Base-by-base conservation (phyloP, 352 stramenopile species). In the Paralagenidium karlingii region DNA sequence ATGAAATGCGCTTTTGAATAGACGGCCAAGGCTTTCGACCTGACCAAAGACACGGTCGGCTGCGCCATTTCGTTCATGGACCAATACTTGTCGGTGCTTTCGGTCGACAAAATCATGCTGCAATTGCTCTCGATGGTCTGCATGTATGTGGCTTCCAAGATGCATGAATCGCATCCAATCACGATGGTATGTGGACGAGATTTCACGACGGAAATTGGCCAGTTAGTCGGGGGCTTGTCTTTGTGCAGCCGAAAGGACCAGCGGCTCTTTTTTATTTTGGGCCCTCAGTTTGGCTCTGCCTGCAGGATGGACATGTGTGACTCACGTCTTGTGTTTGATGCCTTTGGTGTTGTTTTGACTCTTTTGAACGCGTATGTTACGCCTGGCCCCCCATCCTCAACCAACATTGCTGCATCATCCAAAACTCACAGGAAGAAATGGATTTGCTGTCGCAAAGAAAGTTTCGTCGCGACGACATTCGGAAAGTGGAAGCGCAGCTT, bases 61-160 rank as follows among this genome's bases (percentile, higher is more conserved):
- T 68, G 55, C 12, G 62, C 62, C 5, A 49, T 70, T 3, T 51
- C 55, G 43, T 63, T 63, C 26, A 70, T 74, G 62, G 62, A 74
- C 30, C 51, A 55, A 25, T 74, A 68, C 39, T 34, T 74, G 6
- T 64, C 58, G 13, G 45, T 42, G 12, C 44, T 53, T 15, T 70
- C 62, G 1, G 58, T 66, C 12, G 60, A 69, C 54, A 74, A 74
- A 46, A 63, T 70, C 43, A 47, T 69, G 42, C 47, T 74, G 13
- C 62, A 74, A 46, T 40, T 74, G 24, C 45, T 74, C n/a, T 67
- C 62, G 22, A 67, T 74, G 52, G 52, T 68, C 9, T 60, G 47
- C 19, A 57, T 74, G 55, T 64, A 65, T 45, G 53, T 74, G 26
- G 47, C 62, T 15, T 74, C 62, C 38, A 74, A 74, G 51, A 66